Conservation (phyloP, 139 green algal species). For the Chlamydomonas sp. region DNA sequence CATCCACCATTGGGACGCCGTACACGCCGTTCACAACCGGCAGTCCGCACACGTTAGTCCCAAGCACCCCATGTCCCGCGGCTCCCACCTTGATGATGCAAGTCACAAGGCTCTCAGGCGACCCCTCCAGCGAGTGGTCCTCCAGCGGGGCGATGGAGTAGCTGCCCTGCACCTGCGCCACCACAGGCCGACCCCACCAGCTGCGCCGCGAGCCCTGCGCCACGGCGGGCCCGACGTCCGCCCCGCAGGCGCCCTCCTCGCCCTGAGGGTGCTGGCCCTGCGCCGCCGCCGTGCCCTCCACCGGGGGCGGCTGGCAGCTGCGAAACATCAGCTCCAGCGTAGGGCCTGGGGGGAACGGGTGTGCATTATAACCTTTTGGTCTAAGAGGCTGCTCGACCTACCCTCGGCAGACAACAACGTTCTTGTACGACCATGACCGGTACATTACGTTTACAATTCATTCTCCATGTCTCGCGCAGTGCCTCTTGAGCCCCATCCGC, state of each 20-base stretch:
- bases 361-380: too few relatives aligned
- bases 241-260: conserved; percentile 17
- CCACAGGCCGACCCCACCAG: conserved; percentile 30
- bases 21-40: background rate
- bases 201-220: conserved; percentile 2
- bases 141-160: conserved; percentile 63
- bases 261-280: background rate
- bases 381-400: too few relatives aligned
- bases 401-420: too few relatives aligned
- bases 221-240: background rate
- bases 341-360: conserved; percentile 5
- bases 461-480: background rate
- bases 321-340: conserved; percentile 46
- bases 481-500: conserved; percentile 15
- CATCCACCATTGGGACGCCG: too few relatives aligned
- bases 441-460: too few relatives aligned
- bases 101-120: conserved; percentile 59
- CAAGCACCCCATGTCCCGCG: too few relatives aligned
- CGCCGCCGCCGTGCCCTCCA: background rate
- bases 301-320: conserved; percentile 26
- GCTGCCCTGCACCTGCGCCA: conserved; percentile 46
- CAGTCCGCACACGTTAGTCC: background rate
- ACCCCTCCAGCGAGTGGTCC: conserved; percentile 37
- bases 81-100: conserved; percentile 64
- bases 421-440: too few relatives aligned